Evolutionary conservation across 2,329 filamentous ascomycete genomes (phyloP).

Genomic region (Xylaria sp.): DNA sequence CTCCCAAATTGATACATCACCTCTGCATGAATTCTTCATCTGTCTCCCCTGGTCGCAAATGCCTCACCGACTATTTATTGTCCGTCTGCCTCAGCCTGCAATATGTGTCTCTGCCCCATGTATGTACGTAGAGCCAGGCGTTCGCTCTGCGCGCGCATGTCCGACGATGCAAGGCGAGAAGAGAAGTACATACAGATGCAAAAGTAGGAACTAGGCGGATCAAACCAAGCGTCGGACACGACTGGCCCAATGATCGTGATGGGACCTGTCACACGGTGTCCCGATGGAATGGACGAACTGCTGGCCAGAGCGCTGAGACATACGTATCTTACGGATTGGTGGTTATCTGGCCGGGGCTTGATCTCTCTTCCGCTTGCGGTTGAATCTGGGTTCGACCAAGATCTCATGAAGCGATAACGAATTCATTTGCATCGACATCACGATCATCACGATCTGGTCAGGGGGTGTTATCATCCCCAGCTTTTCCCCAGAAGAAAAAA

Average conservation of each 20-base stretch:
- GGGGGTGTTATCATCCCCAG: too few species aligned
- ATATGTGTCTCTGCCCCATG: slow-evolving; percentile 10
- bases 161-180: neutral
- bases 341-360: neutral
- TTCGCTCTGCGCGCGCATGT: slow-evolving; percentile 15
- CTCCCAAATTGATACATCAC: neutral
- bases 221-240: slow-evolving; percentile 2
- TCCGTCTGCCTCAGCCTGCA: neutral
- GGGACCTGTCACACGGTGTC: slow-evolving; percentile 27
- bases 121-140: slow-evolving; percentile 18
- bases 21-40: neutral
- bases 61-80: slow-evolving; percentile 17
- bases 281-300: slow-evolving; percentile 31
- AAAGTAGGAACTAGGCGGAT: neutral
- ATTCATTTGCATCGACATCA: too few species aligned
- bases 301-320: slow-evolving; percentile 32
- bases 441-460: too few species aligned
- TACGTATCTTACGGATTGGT: neutral
- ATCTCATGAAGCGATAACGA: neutral
- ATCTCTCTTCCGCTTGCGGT: too few species aligned
- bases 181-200: too few species aligned
- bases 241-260: slow-evolving; percentile 3
- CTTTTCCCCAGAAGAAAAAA: neutral
- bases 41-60: neutral
- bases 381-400: too few species aligned